Percentiles rank a stretch among this genome's conserved stretches.
These are phyloP conservation scores for Malassezia psittaci DNA, from an alignment of 1,284 basidiomycete genomes.

Conservation along the genomic window DNA sequence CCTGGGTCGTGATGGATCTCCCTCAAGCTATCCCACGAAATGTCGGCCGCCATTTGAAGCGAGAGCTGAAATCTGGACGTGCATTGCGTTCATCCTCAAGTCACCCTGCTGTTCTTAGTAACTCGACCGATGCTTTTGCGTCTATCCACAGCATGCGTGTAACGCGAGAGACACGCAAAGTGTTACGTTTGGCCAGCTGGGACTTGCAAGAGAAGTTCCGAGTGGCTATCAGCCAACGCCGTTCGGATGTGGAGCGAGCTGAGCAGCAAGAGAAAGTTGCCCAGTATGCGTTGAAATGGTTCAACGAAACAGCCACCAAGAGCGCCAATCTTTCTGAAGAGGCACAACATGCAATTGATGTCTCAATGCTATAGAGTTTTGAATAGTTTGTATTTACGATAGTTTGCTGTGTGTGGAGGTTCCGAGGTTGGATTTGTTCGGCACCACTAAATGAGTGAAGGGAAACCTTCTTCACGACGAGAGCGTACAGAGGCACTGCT, in stretches of 20 bases:
- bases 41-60: slow-evolving; percentile 35
- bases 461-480: not conserved
- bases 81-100: slow-evolving; percentile 1
- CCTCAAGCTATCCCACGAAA: slow-evolving; percentile 85
- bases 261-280: slow-evolving; percentile 37
- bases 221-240: slow-evolving; percentile 64
- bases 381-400: not conserved
- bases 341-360: slow-evolving; percentile 4
- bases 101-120: slow-evolving; percentile 3
- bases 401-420: not conserved
- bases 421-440: not conserved
- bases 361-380: not conserved
- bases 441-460: not conserved
- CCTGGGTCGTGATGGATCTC: slow-evolving; percentile 77
- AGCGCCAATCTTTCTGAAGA: not conserved
- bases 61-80: slow-evolving; percentile 21
- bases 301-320: slow-evolving; percentile 22
- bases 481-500: slow-evolving; percentile 23
- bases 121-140: slow-evolving; percentile 52
- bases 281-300: slow-evolving; percentile 29
- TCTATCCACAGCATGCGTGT: slow-evolving; percentile 65
- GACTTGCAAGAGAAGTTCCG: slow-evolving; percentile 77
- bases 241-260: slow-evolving; percentile 50
- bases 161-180: slow-evolving; percentile 80
- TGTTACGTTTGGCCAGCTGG: slow-evolving; percentile 82